phyloP scores from a whole-genome alignment of 2,329 filamentous ascomycete genomes.

The Diaporthe vaccinii region DNA sequence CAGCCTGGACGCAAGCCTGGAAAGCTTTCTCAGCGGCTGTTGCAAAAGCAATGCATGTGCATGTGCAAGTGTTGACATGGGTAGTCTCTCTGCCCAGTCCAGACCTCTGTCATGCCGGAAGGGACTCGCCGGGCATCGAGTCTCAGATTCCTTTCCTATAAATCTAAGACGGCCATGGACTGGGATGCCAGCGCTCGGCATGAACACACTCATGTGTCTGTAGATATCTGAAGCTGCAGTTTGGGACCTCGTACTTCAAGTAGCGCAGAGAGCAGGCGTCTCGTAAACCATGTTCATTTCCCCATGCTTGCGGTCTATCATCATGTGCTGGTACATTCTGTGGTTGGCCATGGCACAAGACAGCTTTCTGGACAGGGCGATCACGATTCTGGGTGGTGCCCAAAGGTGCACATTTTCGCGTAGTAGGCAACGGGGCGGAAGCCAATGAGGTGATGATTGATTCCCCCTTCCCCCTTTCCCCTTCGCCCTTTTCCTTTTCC shows the following conservation, averaged over 20 bases:
- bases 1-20: constrained; percentile 6
- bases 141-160: background rate
- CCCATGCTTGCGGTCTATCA: background rate
- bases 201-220: background rate
- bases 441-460: background rate
- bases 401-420: background rate
- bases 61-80: background rate
- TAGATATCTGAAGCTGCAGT: background rate
- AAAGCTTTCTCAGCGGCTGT: background rate
- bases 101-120: no score
- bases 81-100: no score
- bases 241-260: background rate
- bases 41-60: constrained; percentile 7
- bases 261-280: background rate
- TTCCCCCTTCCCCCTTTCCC: background rate
- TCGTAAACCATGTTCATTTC: background rate
- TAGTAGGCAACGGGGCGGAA: background rate
- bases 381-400: background rate
- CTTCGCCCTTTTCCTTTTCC: background rate
- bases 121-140: background rate
- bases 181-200: background rate
- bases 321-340: background rate
- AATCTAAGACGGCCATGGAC: background rate
- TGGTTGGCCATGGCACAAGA: background rate
- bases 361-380: background rate